phyloP scores from a whole-genome alignment of 148 eudicot species.

The Cornus kousa region DNA sequence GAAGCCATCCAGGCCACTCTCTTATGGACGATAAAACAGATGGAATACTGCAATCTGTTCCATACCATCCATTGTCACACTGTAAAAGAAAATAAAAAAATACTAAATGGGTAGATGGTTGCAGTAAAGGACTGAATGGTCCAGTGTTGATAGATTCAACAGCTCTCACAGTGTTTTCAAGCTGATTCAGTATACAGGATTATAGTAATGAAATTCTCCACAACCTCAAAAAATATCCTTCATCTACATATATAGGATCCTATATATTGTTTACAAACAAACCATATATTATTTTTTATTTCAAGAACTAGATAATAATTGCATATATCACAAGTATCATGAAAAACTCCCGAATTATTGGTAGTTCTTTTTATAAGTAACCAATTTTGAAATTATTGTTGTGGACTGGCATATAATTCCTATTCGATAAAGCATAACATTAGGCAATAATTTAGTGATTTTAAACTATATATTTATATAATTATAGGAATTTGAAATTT shows the following conservation, averaged over 20 bases:
- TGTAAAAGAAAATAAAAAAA: constrained; percentile 19
- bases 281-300: too few species aligned
- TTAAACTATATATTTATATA: too few species aligned
- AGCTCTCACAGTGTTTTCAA: background rate
- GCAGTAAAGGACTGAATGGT: background rate
- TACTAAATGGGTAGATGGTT: background rate
- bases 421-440: too few species aligned
- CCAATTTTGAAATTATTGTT: too few species aligned
- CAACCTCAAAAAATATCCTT: background rate
- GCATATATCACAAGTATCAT: too few species aligned
- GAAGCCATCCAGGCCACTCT: constrained; percentile 90
- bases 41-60: constrained; percentile 92
- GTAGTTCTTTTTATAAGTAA: too few species aligned
- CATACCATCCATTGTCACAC: constrained; percentile 93
- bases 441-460: too few species aligned
- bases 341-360: too few species aligned
- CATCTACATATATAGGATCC: background rate
- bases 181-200: background rate
- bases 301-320: too few species aligned
- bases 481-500: too few species aligned
- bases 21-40: constrained; percentile 64
- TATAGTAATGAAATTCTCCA: background rate
- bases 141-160: background rate
- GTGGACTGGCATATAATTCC: too few species aligned
- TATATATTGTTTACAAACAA: too few species aligned